Conservation (phyloP, 208 protist species). For the Acanthamoeba royreba region DNA sequence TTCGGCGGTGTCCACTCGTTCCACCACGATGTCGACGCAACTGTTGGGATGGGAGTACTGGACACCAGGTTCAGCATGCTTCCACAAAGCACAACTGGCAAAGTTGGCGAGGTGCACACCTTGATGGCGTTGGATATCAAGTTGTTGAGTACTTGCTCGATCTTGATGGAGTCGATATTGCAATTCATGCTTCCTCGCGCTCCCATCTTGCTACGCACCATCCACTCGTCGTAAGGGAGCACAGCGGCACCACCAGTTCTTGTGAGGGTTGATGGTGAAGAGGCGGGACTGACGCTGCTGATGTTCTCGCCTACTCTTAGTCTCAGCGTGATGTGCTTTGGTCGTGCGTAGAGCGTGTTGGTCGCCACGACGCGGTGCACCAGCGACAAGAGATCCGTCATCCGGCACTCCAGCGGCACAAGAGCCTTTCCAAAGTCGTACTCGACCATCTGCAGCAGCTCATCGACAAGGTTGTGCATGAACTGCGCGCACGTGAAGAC, state of each 20-base stretch:
- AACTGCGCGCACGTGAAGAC: neutral
- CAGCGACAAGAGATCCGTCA: neutral
- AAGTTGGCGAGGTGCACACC: neutral
- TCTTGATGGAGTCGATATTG: neutral
- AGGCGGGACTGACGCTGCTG: neutral
- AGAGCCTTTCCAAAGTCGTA: neutral
- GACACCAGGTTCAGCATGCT: too few species aligned
- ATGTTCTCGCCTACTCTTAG: neutral
- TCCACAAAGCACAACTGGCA: too few species aligned
- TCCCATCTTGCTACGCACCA: neutral
- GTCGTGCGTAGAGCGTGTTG: neutral
- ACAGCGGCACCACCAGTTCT: neutral
- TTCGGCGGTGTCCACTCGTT: neutral
- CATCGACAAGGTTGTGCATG: neutral
- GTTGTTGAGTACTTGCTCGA: neutral
- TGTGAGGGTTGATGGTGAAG: neutral
- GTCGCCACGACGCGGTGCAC: neutral
- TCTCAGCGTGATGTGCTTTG: neutral
- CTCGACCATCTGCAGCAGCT: neutral
- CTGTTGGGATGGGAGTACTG: neutral
- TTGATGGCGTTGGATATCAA: neutral
- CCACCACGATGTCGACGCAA: neutral
- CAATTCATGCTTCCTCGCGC: neutral
- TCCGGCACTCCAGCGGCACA: neutral
- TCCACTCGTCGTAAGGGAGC: neutral